These are phyloP conservation scores for Paraphaeosphaeria minitans DNA, from an alignment of 2,329 filamentous ascomycete genomes.

Conservation along the genomic window DNA sequence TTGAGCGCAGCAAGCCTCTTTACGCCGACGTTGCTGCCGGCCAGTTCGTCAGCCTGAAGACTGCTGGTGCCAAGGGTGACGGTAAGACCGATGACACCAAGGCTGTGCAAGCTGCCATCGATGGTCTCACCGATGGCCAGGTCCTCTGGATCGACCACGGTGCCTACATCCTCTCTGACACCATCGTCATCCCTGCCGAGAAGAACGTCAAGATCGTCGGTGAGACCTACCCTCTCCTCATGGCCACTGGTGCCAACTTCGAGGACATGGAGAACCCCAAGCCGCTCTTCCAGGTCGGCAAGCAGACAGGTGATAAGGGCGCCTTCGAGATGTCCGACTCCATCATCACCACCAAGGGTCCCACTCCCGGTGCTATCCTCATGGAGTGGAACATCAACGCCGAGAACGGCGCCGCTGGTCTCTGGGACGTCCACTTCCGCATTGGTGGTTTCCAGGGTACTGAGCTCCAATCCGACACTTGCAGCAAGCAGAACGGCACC, in stretches of 20 bases:
- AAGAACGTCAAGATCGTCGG: conserved; percentile 86
- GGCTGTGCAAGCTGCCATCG: conserved; percentile 78
- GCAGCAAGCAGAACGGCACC: conserved; percentile 73
- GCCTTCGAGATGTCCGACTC: conserved; percentile 86
- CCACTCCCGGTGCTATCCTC: conserved; percentile 85
- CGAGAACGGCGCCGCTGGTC: conserved; percentile 71
- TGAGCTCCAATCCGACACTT: conserved; percentile 77
- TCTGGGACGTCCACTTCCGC: conserved; percentile 97
- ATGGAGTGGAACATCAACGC: conserved; percentile 86
- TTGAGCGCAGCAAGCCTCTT: conserved; percentile 86
- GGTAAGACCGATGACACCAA: conserved; percentile 85
- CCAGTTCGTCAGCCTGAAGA: conserved; percentile 82
- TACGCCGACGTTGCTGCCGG: conserved; percentile 72
- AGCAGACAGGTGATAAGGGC: conserved; percentile 72
- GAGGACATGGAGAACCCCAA: conserved; percentile 74
- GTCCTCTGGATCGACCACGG: conserved; percentile 70
- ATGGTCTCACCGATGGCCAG: conserved; percentile 66
- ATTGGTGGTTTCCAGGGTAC: conserved; percentile 88
- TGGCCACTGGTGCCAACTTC: conserved; percentile 79
- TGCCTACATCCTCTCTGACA: conserved; percentile 65
- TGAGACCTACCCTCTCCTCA: conserved; percentile 88
- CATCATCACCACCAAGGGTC: conserved; percentile 81
- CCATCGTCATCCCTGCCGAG: conserved; percentile 60
- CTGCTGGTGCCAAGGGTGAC: conserved; percentile 83
- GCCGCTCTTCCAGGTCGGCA: conserved; percentile 84